A percentile compares a stretch with the other conserved stretches of the same genome.
phyloP scores from a whole-genome alignment of 164 flowering plant species.

The Berberis vulgaris region DNA sequence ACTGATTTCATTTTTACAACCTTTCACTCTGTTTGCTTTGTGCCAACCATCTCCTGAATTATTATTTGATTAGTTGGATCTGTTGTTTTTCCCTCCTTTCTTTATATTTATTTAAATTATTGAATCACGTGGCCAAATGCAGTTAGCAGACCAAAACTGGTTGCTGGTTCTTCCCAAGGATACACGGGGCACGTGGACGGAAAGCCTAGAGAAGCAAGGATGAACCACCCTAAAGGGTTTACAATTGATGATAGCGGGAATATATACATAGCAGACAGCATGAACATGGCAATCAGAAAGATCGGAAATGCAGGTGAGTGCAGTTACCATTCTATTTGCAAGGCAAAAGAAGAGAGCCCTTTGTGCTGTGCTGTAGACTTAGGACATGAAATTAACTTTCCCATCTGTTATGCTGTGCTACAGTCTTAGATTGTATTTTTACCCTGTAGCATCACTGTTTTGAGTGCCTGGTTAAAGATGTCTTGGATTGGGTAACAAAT shows the following conservation, averaged over 20 bases:
- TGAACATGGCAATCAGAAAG: slow-evolving; percentile 93
- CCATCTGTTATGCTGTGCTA: no score
- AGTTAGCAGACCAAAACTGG: slow-evolving; percentile 83
- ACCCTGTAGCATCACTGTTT: no score
- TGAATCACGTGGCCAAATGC: slow-evolving; percentile 13
- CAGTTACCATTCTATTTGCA: neutral
- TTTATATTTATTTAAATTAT: slow-evolving; percentile 2
- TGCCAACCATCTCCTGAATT: neutral
- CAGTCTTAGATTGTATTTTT: no score
- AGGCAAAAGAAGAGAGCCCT: no score
- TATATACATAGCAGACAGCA: slow-evolving; percentile 78
- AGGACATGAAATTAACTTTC: no score
- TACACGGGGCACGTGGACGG: slow-evolving; percentile 93
- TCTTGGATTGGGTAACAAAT: no score
- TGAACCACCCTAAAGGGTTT: slow-evolving; percentile 87
- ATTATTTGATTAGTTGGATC: neutral
- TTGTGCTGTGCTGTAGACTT: no score
- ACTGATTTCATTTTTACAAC: no score
- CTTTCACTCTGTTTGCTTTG: neutral
- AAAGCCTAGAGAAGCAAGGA: slow-evolving; percentile 67
- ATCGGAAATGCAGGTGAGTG: slow-evolving; percentile 74
- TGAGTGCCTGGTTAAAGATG: no score
- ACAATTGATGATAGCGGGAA: slow-evolving; percentile 87
- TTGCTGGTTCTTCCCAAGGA: slow-evolving; percentile 90
- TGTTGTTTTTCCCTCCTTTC: neutral